Conservation (phyloP, 2,329 filamentous ascomycete genomes). For the Colletotrichum cuscutae region DNA sequence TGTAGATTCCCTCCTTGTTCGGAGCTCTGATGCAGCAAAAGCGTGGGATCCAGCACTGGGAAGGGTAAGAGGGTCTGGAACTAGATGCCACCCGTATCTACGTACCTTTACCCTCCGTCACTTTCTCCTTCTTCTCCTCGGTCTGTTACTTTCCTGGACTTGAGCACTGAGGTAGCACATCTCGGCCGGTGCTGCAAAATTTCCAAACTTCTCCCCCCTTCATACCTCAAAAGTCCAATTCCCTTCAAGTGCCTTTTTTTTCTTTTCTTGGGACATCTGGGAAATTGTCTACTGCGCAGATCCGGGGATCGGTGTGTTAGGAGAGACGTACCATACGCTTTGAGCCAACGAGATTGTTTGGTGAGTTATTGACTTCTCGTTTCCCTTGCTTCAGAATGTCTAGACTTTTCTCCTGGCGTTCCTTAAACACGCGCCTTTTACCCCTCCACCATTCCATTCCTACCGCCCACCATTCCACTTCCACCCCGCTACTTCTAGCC, state of each 20-base stretch:
- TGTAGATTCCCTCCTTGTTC: conserved; percentile 1
- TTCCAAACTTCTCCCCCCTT: background rate
- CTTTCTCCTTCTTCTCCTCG: background rate
- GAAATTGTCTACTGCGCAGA: conserved; percentile 6
- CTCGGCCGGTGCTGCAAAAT: conserved; percentile 4
- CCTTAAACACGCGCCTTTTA: conserved; percentile 17
- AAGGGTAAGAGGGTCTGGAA: background rate
- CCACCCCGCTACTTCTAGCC: background rate
- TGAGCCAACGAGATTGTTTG: conserved; percentile 16
- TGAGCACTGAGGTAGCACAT: background rate
- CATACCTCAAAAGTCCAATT: background rate
- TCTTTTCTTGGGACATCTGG: background rate
- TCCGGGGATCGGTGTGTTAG: conserved; percentile 22
- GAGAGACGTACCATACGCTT: conserved; percentile 11
- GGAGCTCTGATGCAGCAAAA: conserved; percentile 9
- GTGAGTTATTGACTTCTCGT: conserved; percentile 9
- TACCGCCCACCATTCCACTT: conserved; percentile 4
- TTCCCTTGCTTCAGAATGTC: conserved; percentile 21
- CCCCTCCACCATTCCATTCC: conserved; percentile 27
- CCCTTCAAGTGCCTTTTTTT: background rate
- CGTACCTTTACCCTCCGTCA: background rate
- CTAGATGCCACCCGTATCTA: background rate
- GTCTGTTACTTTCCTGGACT: background rate
- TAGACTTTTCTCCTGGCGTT: conserved; percentile 10
- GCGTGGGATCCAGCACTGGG: background rate